These are phyloP conservation scores for Entonaema liquescens DNA, from an alignment of 495 filamentous ascomycete species.

Conservation along the genomic window DNA sequence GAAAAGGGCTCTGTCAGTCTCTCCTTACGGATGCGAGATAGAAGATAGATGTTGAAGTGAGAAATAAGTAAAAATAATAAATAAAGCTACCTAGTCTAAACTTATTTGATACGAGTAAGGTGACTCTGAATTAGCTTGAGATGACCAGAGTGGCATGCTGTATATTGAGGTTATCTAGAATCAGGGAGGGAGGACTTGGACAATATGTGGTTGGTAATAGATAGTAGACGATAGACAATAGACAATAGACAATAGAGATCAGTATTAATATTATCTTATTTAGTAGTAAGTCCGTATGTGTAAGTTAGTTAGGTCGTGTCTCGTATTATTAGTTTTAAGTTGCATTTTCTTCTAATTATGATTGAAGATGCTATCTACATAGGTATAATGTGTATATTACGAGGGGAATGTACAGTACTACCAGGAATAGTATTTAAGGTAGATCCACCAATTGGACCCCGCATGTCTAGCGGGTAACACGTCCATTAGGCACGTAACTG, in stretches of 20 bases:
- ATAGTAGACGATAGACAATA: no score
- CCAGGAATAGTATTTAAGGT: constrained; percentile 1
- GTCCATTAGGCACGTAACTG: neutral
- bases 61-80: constrained; percentile 26
- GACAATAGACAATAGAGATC: no score
- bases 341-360: no score
- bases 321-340: no score
- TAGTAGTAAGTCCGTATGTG: no score
- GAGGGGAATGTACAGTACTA: neutral
- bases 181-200: no score
- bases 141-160: no score
- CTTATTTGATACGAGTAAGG: neutral
- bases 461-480: constrained; percentile 16
- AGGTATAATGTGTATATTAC: neutral
- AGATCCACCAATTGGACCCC: constrained; percentile 33
- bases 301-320: no score
- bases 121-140: neutral
- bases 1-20: constrained; percentile 20
- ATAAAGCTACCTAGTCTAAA: constrained; percentile 3
- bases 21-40: constrained; percentile 5
- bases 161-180: no score
- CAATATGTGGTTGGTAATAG: no score
- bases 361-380: no score
- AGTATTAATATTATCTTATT: no score
- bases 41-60: neutral